Evolutionary conservation across 2,329 filamentous ascomycete genomes (phyloP), one percentile per base, ranked within the genome.

Genomic region (Colletotrichum cuscutae): DNA sequence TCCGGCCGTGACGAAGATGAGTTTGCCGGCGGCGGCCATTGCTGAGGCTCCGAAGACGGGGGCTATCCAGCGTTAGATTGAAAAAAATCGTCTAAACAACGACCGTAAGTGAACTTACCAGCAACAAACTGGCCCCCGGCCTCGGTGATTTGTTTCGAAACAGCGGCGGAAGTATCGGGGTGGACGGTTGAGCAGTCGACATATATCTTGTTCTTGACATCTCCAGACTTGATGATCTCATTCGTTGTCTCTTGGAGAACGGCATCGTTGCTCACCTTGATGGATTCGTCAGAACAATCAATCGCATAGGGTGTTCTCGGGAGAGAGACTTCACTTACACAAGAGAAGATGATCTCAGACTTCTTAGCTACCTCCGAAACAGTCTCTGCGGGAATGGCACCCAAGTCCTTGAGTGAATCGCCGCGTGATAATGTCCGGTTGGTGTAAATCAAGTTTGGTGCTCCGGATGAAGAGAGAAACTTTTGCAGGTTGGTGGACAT

Each of bases 371-470:
- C 70, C 12, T 81, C 79, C 12, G 76, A 72, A 63, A 84, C 83
- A n/a, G 74, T 81, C 6, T 78, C 72, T 52, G 80, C 79, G 0
- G 82, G 78, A 5, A 79, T 74, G 6, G 76, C 82, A 5, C 82
- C 82, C 5, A 82, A 73, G 9, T 77, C 76, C 68, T 80, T 78
- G 26, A 84, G 75, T 9, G 79, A 56, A 5, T 80, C 75, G 22
- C 82, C 82, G 79, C 81, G 22, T 5, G 53, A 65, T 15, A 65
- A 37, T 0, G 83, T 84, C 0, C 86, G 83, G 78, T 91, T 92
- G 26, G 89, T 90, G 72, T 90, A 91, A 32, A 92, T 78, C 4
- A 92, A 80, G 42, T 82, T 87, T 35, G 92, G 79, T 71, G 88
- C 80, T 0, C 56, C 63, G 37, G 89, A 89, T 2, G 89, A 86